Base-by-base conservation (phyloP, 1,139 yeast genomes). In the Nakaseomyces uthaithaninus region DNA sequence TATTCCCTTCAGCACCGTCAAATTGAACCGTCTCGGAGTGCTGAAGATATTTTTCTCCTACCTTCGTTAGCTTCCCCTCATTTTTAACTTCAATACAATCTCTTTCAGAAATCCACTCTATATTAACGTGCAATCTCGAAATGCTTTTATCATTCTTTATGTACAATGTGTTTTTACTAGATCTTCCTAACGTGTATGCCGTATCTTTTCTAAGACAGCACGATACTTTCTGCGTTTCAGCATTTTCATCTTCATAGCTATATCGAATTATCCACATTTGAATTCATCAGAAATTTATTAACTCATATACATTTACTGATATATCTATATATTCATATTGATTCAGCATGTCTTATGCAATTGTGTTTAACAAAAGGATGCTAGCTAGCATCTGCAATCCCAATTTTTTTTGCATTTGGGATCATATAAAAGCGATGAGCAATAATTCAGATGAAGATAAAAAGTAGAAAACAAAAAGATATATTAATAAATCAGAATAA, bases 71-170 rank as follows among this genome's bases (percentile, higher is more conserved):
- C 41, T 56, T 57, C 4, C 63, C 62, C 15, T 40, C 41, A 42
- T 55, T 57, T 1, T 36, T 37, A 12, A 56, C 25, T 3, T n/a
- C 4, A 3, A 50, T 31, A 2, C 7, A 17, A 10, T 25, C 28
- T 10, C 33, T 33, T 15, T 38, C 36, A 1, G 37, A 37, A 2
- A 31, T 25, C 54, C 55, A 54, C 20, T 36, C 31, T 4, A 57
- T 20, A 10, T 40, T 39, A 3, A 59, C 33, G 39, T 59, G 63
- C 15, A 53, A 46, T 19, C 63, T 47, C 3, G 63, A 59, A 31
- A 59, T 55, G 38, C 62, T 57, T 35, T 57, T 58, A 33, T 59
- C 62, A 38, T 55, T 53, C 31, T 54, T 54, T 15, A 58, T 51
- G 14, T 36, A 34, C 19, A 58, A 42, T 4, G 44, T 36, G 43